Evolutionary conservation across 1,139 yeast species (phyloP).

Genomic region (Saccharomyces hybrid): DNA sequence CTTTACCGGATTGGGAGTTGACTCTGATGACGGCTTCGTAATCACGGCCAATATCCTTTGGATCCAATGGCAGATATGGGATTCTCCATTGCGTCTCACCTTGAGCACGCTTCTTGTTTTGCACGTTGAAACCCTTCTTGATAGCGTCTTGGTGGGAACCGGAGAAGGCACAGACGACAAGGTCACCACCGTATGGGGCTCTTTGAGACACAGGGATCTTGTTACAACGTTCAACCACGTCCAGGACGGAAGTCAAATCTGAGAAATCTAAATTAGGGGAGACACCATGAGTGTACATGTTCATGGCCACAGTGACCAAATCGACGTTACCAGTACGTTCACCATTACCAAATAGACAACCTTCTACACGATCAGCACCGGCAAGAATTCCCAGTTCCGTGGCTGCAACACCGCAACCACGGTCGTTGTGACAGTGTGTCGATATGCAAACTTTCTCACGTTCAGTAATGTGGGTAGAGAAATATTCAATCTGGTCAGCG

Average conservation of each 20-base stretch:
- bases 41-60: slow-evolving; percentile 90
- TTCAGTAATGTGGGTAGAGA: slow-evolving; percentile 65
- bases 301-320: slow-evolving; percentile 83
- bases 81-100: slow-evolving; percentile 59
- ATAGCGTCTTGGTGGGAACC: slow-evolving; percentile 98
- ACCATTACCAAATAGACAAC: slow-evolving; percentile 95
- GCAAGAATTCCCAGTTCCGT: slow-evolving; percentile 90
- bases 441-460: slow-evolving; percentile 85
- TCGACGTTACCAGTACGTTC: slow-evolving; percentile 98
- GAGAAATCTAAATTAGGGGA: slow-evolving; percentile 81
- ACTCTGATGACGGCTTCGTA: slow-evolving; percentile 97
- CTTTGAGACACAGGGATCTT: slow-evolving; percentile 89
- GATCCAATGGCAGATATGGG: slow-evolving; percentile 94
- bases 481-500: slow-evolving; percentile 94
- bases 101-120: slow-evolving; percentile 41
- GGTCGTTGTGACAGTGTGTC: slow-evolving; percentile 90
- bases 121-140: slow-evolving; percentile 80
- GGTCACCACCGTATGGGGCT: slow-evolving; percentile 94
- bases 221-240: slow-evolving; percentile 86
- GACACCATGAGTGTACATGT: slow-evolving; percentile 90
- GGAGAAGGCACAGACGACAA: slow-evolving; percentile 92
- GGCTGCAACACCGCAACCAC: slow-evolving; percentile 98
- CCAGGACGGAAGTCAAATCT: slow-evolving; percentile 71
- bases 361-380: slow-evolving; percentile 97
- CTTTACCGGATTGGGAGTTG: slow-evolving; percentile 96